phyloP scores from a whole-genome alignment of 257 asterid genomes.

The Solanum bukasovii region DNA sequence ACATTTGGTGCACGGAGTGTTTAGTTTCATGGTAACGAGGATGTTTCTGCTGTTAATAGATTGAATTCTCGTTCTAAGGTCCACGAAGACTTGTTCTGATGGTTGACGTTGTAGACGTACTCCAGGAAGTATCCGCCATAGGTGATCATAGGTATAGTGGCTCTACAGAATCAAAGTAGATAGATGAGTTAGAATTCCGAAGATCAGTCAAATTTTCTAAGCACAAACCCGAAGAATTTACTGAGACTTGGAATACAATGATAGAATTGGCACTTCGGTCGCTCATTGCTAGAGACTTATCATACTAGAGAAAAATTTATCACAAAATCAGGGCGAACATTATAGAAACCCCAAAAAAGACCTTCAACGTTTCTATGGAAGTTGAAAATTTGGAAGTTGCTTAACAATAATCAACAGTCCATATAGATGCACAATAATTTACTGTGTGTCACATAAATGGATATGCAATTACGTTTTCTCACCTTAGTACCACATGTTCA shows the following conservation, averaged over 20 bases:
- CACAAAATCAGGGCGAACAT: not conserved
- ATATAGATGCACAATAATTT: not conserved
- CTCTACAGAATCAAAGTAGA: conserved; percentile 30
- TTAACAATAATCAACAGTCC: not conserved
- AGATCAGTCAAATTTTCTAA: not conserved
- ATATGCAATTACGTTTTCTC: conserved; percentile 1
- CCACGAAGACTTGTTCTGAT: conserved; percentile 69
- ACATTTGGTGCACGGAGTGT: not conserved
- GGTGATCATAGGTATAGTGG: conserved; percentile 56
- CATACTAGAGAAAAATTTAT: not conserved
- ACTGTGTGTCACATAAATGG: not conserved
- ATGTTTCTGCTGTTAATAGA: conserved; percentile 29
- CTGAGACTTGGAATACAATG: not conserved
- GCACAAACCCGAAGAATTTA: not conserved
- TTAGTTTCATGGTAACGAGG: not conserved
- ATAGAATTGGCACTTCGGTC: not conserved
- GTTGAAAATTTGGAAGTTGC: not conserved
- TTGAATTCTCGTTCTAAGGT: conserved; percentile 63
- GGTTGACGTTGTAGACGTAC: conserved; percentile 49
- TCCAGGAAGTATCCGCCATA: conserved; percentile 61
- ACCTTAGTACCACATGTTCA: conserved; percentile 51
- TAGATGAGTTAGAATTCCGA: not conserved
- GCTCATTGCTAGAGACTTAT: not conserved
- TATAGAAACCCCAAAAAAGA: not conserved
- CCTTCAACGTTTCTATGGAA: not conserved